Percentiles rank a stretch among this genome's conserved stretches.
Evolutionary conservation across 1,284 basidiomycete genomes (phyloP).

Genomic region (Lentinus polychrous): DNA sequence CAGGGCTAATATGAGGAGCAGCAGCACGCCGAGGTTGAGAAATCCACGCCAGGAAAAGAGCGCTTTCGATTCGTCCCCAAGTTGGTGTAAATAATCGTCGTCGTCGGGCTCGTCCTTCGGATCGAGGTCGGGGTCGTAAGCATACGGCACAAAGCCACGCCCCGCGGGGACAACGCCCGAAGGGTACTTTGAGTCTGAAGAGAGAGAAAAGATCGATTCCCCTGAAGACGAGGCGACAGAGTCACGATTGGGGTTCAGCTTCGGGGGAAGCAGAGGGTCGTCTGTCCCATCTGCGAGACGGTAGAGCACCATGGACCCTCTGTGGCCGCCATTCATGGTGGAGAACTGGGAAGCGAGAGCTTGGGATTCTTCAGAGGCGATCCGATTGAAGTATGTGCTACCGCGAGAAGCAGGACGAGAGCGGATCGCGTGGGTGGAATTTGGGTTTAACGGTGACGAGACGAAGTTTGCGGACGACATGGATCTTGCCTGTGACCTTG

Average conservation of each 20-base stretch:
- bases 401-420: conserved; percentile 27
- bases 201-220: conserved; percentile 46
- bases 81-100: conserved; percentile 50
- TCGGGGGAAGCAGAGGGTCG: conserved; percentile 26
- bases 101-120: conserved; percentile 56
- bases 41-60: conserved; percentile 35
- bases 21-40: conserved; percentile 41
- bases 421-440: conserved; percentile 20
- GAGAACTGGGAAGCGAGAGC: conserved; percentile 27
- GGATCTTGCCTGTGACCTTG: conserved; percentile 25
- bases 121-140: conserved; percentile 57
- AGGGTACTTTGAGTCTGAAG: conserved; percentile 61
- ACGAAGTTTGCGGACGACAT: conserved; percentile 28
- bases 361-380: conserved; percentile 44
- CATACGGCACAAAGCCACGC: conserved; percentile 56
- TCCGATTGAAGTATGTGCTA: conserved; percentile 30
- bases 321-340: conserved; percentile 19
- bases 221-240: conserved; percentile 38
- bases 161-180: conserved; percentile 28
- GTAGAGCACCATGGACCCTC: conserved; percentile 65
- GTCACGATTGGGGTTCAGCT: conserved; percentile 25
- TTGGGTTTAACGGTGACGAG: conserved; percentile 45
- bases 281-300: conserved; percentile 43
- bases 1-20: conserved; percentile 34
- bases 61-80: conserved; percentile 24